These are phyloP conservation scores for Picochlorum sp. DNA, from an alignment of 139 green algal genomes.

Conservation along the genomic window DNA sequence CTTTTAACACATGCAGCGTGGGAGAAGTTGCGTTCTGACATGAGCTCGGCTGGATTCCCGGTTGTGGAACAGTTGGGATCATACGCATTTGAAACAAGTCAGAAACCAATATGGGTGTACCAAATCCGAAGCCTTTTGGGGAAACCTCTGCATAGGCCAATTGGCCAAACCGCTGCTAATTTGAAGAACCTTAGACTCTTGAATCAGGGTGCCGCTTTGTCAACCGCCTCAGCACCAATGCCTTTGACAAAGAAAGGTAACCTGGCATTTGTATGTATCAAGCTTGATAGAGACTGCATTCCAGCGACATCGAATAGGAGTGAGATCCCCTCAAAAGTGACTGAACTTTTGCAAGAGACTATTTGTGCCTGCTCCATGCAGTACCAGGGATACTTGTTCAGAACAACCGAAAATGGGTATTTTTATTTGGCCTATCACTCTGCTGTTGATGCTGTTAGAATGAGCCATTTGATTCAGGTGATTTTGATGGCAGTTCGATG, in stretches of 20 bases:
- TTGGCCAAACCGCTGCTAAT: slow-evolving; percentile 11
- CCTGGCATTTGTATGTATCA: slow-evolving; percentile 37
- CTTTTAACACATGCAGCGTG: slow-evolving; percentile 60
- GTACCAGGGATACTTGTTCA: slow-evolving; percentile 64
- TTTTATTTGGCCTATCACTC: slow-evolving; percentile 43
- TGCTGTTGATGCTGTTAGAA: slow-evolving; percentile 60
- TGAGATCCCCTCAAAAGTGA: not conserved
- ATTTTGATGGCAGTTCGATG: slow-evolving; percentile 44
- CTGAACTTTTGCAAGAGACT: slow-evolving; percentile 40
- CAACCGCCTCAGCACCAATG: slow-evolving; percentile 33
- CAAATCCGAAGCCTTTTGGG: slow-evolving; percentile 45
- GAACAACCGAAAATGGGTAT: slow-evolving; percentile 23
- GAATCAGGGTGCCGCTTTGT: slow-evolving; percentile 32
- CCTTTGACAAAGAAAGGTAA: slow-evolving; percentile 12
- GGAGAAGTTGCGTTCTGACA: slow-evolving; percentile 44
- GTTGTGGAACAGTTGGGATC: slow-evolving; percentile 63
- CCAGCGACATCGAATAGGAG: slow-evolving; percentile 8
- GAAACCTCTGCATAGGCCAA: slow-evolving; percentile 41
- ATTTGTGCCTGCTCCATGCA: slow-evolving; percentile 59
- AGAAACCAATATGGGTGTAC: slow-evolving; percentile 52
- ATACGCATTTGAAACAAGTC: slow-evolving; percentile 41
- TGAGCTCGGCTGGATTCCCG: slow-evolving; percentile 57
- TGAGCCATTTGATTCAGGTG: slow-evolving; percentile 57
- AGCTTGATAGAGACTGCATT: slow-evolving; percentile 11
- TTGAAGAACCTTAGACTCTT: slow-evolving; percentile 4